A percentile compares a stretch with the other conserved stretches of the same genome.
Conservation (phyloP, 2,329 filamentous ascomycete species). For the Fusarium sp. region DNA sequence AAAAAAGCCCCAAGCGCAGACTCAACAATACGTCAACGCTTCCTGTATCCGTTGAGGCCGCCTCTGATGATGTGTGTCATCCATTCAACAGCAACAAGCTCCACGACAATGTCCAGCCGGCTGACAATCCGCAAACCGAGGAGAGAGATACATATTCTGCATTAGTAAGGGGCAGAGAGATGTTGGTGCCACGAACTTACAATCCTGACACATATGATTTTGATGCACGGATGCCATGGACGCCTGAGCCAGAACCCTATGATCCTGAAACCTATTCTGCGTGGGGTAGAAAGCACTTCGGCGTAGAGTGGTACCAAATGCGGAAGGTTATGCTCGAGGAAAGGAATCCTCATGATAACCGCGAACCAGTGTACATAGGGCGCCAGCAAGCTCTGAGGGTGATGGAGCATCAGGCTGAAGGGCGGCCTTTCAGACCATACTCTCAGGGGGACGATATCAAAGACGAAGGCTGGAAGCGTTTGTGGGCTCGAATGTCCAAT, state of each 20-base stretch:
- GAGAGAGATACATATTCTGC: not conserved
- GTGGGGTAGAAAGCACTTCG: not conserved
- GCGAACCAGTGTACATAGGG: not conserved
- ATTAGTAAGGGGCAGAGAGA: not conserved
- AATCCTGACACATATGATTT: not conserved
- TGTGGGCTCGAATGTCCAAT: not conserved
- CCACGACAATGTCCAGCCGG: not conserved
- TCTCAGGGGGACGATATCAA: not conserved
- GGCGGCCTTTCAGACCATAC: not conserved
- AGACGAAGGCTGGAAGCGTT: not conserved
- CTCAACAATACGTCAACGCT: not conserved
- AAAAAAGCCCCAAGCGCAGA: not conserved
- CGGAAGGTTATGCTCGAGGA: not conserved
- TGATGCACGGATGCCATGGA: not conserved
- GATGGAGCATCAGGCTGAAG: not conserved
- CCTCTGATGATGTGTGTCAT: not conserved
- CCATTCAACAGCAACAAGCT: not conserved
- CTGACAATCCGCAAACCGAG: not conserved
- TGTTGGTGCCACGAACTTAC: not conserved
- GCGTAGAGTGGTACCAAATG: not conserved
- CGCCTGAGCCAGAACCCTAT: not conserved
- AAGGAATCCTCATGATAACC: not conserved
- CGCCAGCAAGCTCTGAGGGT: not conserved
- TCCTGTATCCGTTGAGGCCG: not conserved
- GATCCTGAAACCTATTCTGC: not conserved